Conservation (phyloP, 1,284 basidiomycete genomes). For the Vanrija sp. region DNA sequence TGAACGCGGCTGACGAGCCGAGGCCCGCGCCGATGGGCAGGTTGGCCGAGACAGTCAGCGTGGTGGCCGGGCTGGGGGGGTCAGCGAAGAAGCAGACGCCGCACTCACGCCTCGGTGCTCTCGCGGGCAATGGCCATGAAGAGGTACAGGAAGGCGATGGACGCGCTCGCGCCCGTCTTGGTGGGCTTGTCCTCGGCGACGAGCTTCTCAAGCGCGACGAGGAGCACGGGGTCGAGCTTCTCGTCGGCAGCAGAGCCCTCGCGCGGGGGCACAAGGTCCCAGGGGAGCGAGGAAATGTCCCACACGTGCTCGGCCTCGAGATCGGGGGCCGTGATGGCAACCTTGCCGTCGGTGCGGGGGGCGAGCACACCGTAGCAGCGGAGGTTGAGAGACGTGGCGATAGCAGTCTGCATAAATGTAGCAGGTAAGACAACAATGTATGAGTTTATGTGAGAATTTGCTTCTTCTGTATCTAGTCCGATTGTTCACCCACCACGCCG, state of each 20-base stretch:
- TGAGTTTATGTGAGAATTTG: constrained; percentile 10
- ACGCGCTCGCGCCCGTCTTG: constrained; percentile 59
- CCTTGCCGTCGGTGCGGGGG: constrained; percentile 66
- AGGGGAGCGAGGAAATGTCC: constrained; percentile 77
- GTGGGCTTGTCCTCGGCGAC: constrained; percentile 30
- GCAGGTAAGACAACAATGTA: constrained; percentile 7
- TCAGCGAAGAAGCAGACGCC: not conserved
- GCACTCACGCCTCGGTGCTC: constrained; percentile 54
- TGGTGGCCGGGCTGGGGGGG: constrained; percentile 49
- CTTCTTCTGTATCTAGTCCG: constrained; percentile 7
- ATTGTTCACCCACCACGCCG: constrained; percentile 70
- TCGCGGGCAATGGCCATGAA: constrained; percentile 71
- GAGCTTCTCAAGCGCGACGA: constrained; percentile 60
- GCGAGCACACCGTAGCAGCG: constrained; percentile 86
- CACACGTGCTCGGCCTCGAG: constrained; percentile 78
- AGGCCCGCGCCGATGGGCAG: constrained; percentile 98
- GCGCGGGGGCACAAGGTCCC: constrained; percentile 64
- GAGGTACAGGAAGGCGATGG: constrained; percentile 85
- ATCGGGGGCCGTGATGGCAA: constrained; percentile 77
- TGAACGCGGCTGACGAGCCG: constrained; percentile 94
- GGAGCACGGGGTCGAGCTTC: constrained; percentile 63
- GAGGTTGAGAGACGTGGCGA: constrained; percentile 91
- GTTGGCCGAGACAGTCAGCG: constrained; percentile 81
- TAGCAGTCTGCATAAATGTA: constrained; percentile 65
- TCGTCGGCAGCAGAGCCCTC: constrained; percentile 56